Evolutionary conservation across 75 land plant genomes (phyloP), one percentile per base, ranked within the genome.

Genomic region (Gnetum montanum): DNA sequence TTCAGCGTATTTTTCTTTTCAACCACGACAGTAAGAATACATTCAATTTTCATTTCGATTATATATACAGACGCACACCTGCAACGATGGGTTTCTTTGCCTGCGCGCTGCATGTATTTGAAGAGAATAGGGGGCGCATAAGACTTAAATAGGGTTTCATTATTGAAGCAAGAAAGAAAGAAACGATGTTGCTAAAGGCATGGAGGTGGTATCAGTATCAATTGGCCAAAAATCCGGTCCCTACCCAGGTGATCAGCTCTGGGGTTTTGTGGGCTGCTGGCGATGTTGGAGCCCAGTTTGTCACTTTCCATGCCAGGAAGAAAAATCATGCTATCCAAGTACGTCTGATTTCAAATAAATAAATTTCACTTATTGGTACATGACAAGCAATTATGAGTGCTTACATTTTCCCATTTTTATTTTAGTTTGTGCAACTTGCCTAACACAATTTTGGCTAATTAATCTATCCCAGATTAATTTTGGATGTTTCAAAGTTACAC

Each of bases 191-290:
- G 63, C 35, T 75, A 57, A 71, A 46, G 43, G 46, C 62, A 44
- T 94, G 98, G 95, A 77, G 47, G 38, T 89, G 86, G 96, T 94
- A 94, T 62, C 98, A 94, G 60, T 75, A 26, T 6, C 75, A 83
- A 52, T 62, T 94, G 20, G 31, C 76, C 7, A 29, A 38, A 34
- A 75, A 89, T 43, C 96, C 96, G 5, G 74, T 94, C 36, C 88
- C 78, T 49, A 94, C 98, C 4, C 98, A 94, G 50, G 58, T 94
- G 31, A 70, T 89, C 46, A 85, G 91, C 49, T 94, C 98, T 8
- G 86, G 86, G 0, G 16, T 79, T 31, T 60, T 93, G 12, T 93
- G 98, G 98, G 98, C 84, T 0, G 4, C 67, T 45, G 98, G 98
- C 1, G 95, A 93, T 49, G 50, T 81, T 44, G 73, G 75, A 15